phyloP scores from a whole-genome alignment of 176 grass and related monocot genomes.

The Calamus simplicifolius region DNA sequence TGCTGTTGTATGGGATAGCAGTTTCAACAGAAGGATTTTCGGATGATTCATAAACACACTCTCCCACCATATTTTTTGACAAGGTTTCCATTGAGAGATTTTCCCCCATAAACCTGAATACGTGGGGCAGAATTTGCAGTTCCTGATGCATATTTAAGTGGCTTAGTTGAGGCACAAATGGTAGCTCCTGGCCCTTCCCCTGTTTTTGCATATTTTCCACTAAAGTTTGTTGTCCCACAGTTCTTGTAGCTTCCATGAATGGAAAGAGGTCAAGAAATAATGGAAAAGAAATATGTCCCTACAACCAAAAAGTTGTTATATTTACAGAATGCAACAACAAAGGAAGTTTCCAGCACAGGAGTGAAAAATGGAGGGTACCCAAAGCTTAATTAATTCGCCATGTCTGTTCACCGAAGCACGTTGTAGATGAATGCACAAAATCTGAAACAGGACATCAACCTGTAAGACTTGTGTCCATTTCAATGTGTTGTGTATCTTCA shows the following conservation, averaged over 20 bases:
- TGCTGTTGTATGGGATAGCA: not conserved
- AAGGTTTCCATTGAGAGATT: constrained; percentile 16
- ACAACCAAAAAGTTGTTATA: constrained; percentile 21
- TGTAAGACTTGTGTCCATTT: not conserved
- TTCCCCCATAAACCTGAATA: constrained; percentile 16
- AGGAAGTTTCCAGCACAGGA: not conserved
- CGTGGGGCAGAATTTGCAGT: constrained; percentile 33
- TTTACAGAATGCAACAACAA: not conserved
- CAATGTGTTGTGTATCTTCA: too few relatives aligned
- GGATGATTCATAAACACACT: not conserved
- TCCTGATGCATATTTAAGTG: constrained; percentile 31
- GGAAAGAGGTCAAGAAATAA: constrained; percentile 68
- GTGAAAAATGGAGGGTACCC: constrained; percentile 28
- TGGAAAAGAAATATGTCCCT: constrained; percentile 85
- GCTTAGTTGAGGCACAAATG: constrained; percentile 5
- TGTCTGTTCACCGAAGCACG: constrained; percentile 54
- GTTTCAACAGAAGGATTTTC: not conserved
- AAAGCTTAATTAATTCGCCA: constrained; percentile 61
- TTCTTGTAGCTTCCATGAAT: constrained; percentile 34
- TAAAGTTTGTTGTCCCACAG: constrained; percentile 17
- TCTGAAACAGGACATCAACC: constrained; percentile 35
- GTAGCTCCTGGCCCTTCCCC: not conserved
- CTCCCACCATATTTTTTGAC: constrained; percentile 22
- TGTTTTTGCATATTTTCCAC: constrained; percentile 17
- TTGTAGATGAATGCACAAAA: constrained; percentile 84